Base-by-base conservation (phyloP, 768 basidiomycete genomes). In the Kwoniella dejecticola region DNA sequence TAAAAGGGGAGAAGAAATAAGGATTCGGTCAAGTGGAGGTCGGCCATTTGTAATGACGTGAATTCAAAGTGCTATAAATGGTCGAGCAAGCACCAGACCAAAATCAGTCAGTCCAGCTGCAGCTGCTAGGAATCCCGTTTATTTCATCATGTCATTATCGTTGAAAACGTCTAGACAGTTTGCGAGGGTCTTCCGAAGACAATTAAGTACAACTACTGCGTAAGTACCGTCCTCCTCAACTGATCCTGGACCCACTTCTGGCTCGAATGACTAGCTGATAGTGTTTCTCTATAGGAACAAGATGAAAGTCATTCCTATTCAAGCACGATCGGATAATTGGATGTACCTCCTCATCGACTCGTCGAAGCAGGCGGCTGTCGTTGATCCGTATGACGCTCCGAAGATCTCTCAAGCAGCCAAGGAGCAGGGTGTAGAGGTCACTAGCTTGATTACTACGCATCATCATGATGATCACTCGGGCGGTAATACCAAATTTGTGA, bases 381-480 rank as follows among this genome's bases (percentile, higher is more conserved):
- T 78, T 1, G 77, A 78, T 42, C 75, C 76, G 3, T 78, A 71
- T 57, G 76, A 76, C 54, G 70, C 69, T 17, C 58, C 71, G 33
- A 73, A 72, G 57, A 70, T 80, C 24, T 71, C 76, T 38, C 66
- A 75, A 29, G 63, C 70, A 1, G 71, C 76, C 31, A 77, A 80
- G 60, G 85, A 87, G 8, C 87, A 88, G 70, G 90, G 91, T 24
- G 83, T 96, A 72, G 92, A 90, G 67, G 70, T 77, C 1, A 75
- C 70, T 3, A 69, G 71, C 15, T 45, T 78, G 42, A 64, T 98
- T 68, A 96, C 91, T 12, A 98, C 95, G 2, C 95, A 96, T 79
- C 91, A 93, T 78, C 94, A 96, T 77, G 71, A 83, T 65, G 94
- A 97, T 80, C 92, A 93, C 77, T 88, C 87, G 66, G 90, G 90